Percentiles rank a stretch among this genome's conserved stretches.
phyloP scores from a whole-genome alignment of 2,329 filamentous ascomycete species.

The Leptographium lundbergii region DNA sequence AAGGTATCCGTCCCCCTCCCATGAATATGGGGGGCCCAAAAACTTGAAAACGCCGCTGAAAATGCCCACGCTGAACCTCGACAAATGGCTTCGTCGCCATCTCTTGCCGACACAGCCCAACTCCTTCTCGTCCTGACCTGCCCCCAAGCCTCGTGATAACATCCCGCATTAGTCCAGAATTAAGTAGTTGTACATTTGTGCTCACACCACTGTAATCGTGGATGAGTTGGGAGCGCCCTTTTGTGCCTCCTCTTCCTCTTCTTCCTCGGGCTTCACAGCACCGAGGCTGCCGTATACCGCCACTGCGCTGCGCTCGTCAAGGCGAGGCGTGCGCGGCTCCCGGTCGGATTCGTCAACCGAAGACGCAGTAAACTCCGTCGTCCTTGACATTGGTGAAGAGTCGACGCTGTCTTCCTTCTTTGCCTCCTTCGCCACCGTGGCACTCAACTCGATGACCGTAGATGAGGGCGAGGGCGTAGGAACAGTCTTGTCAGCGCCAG shows the following conservation, averaged over 20 bases:
- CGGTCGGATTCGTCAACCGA: slow-evolving; percentile 10
- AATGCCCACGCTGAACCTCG: slow-evolving; percentile 4
- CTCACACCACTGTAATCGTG: slow-evolving; percentile 5
- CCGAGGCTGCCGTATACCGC: not conserved
- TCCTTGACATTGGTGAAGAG: not conserved
- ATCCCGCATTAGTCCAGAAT: not conserved
- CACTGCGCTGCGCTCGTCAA: slow-evolving; percentile 1
- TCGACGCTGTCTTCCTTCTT: not conserved
- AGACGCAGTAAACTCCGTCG: slow-evolving; percentile 5
- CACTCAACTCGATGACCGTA: not conserved
- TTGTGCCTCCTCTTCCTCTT: slow-evolving; percentile 1
- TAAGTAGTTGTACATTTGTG: not conserved
- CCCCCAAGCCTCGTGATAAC: not conserved
- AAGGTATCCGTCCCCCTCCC: not conserved
- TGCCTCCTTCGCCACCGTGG: not conserved
- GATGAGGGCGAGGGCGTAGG: not conserved
- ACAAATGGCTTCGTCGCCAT: not conserved
- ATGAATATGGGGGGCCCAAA: not conserved
- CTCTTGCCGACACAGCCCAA: not conserved
- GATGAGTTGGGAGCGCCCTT: slow-evolving; percentile 4
- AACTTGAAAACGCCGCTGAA: slow-evolving; percentile 1
- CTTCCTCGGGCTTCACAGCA: not conserved
- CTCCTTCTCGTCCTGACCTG: not conserved
- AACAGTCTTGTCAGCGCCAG: not conserved
- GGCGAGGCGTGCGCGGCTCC: slow-evolving; percentile 11